A percentile compares a stretch with the other conserved stretches of the same genome.
Conservation (phyloP, 2,329 filamentous ascomycete species). For the Nectriaceae sp. region DNA sequence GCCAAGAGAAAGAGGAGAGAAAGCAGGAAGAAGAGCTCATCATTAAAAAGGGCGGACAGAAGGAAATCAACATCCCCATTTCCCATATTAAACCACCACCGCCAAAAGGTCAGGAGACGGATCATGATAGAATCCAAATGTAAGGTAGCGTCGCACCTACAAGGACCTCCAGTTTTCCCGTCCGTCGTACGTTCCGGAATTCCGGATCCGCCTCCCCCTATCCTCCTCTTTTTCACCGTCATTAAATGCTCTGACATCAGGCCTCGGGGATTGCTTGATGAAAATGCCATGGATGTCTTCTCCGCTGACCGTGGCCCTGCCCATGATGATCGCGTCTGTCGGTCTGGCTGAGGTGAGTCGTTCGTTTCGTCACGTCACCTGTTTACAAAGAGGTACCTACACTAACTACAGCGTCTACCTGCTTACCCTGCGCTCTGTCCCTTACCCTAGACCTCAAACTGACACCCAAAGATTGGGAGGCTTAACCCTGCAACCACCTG, state of each 20-base stretch:
- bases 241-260: background rate
- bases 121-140: slow-evolving; percentile 9
- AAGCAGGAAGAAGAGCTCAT: slow-evolving; percentile 7
- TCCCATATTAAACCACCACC: slow-evolving; percentile 1
- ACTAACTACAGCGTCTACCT: background rate
- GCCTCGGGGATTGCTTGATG: background rate
- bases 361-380: slow-evolving; percentile 1
- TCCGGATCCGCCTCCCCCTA: background rate
- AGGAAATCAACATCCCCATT: background rate
- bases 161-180: slow-evolving; percentile 4
- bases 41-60: background rate
- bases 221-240: background rate
- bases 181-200: slow-evolving; percentile 19
- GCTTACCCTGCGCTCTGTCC: background rate
- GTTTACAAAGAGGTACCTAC: background rate
- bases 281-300: background rate
- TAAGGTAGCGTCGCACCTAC: slow-evolving; percentile 3
- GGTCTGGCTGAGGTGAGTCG: background rate
- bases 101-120: slow-evolving; percentile 15
- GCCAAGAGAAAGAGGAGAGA: slow-evolving; percentile 1
- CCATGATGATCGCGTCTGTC: too few species aligned
- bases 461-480: background rate
- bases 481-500: background rate
- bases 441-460: background rate
- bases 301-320: background rate